Evolutionary conservation across 805 yeast species (phyloP).

Genomic region (Metschnikowia orientalis): DNA sequence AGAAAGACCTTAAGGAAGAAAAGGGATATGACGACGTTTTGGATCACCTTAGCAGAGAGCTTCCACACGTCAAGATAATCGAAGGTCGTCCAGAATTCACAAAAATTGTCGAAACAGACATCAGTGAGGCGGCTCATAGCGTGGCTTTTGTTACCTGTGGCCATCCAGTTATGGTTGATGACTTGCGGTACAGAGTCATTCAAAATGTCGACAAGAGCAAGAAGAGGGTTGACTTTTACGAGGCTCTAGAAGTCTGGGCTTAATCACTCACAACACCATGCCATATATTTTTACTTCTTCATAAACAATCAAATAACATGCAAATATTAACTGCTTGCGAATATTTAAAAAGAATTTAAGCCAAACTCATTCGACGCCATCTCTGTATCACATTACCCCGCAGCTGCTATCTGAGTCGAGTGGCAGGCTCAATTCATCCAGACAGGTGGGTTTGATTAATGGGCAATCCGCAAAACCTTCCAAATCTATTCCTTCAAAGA

Average conservation of each 20-base stretch:
- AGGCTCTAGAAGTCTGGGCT: slow-evolving; percentile 20
- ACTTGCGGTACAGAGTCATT: slow-evolving; percentile 10
- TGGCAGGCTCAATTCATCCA: too few relatives aligned
- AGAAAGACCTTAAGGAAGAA: slow-evolving; percentile 14
- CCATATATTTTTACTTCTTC: too few relatives aligned
- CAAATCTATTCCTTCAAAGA: too few relatives aligned
- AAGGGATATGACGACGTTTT: slow-evolving; percentile 10
- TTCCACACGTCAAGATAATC: slow-evolving; percentile 9
- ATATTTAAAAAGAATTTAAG: too few relatives aligned
- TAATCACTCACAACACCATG: not conserved
- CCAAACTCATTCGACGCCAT: too few relatives aligned
- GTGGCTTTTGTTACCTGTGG: slow-evolving; percentile 14
- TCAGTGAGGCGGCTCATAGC: slow-evolving; percentile 6
- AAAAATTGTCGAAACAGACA: slow-evolving; percentile 4
- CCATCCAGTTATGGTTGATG: slow-evolving; percentile 14
- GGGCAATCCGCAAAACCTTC: too few relatives aligned
- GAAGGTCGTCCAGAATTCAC: slow-evolving; percentile 12
- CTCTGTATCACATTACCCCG: too few relatives aligned
- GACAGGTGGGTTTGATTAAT: too few relatives aligned
- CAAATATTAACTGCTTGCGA: too few relatives aligned
- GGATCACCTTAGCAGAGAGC: slow-evolving; percentile 2
- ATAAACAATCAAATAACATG: too few relatives aligned
- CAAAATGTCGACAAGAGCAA: slow-evolving; percentile 9
- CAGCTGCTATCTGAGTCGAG: too few relatives aligned
- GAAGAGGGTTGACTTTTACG: slow-evolving; percentile 15